Evolutionary conservation across 2,329 filamentous ascomycete genomes (phyloP), one percentile per base, ranked within the genome.

Genomic region (Knufia fluminis): DNA sequence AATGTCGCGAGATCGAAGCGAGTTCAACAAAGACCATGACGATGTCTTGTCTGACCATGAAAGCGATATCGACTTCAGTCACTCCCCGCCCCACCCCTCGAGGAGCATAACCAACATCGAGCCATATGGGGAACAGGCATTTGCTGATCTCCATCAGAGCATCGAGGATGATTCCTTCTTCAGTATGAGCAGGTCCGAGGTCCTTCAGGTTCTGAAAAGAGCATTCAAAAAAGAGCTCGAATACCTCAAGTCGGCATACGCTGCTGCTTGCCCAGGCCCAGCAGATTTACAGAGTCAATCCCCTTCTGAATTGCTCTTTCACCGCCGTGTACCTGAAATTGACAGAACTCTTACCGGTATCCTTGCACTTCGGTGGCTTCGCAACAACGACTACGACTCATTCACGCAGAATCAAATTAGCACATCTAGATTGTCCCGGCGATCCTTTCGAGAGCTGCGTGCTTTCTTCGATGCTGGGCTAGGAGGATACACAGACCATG

Each of bases 311-410:
- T 48, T 57, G 2, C 46, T 68, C 4, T 67, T 58, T 39, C 53
- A 45, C 2, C 20, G 57, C 9, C 57, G 67, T 12, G 66, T 61
- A 43, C 54, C 60, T 26, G 67, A 70, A 55, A 60, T 69, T 28
- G 67, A 69, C 42, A 65, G 67, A 17, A 69, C 67, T 0, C 57
- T 69, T 3, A 60, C 66, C 32, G 62, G 64, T n/a, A 53, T 68
- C 9, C 51, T 67, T n/a, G 57, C 63, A 2, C 49, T 68, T 33
- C 65, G 64, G 46, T 69, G 66, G 67, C 52, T 68, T 3, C 54
- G 61, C 16, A 60, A 59, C 1, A 54, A 57, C 9, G 52, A 66
- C n/a, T 68, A 68, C 47, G 55, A 61, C 10, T 47, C 42, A 4
- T 65, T 69, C 41, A 60, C 60, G 1, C 40, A 51, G 16, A 56